Conservation (phyloP, 2,329 filamentous ascomycete species). For the Massarina eburnea region DNA sequence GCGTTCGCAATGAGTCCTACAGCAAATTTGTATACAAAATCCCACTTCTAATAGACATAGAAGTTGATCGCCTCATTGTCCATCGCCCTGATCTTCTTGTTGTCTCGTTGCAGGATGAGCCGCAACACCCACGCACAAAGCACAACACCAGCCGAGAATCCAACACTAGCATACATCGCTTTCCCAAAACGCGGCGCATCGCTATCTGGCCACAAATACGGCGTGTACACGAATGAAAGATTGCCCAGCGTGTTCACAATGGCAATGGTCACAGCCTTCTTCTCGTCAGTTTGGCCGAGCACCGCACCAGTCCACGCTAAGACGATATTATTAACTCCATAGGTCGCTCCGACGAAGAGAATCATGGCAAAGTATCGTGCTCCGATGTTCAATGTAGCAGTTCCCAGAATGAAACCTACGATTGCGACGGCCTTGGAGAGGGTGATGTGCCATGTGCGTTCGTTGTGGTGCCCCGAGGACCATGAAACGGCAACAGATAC, state of each 20-base stretch:
- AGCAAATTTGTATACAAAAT: too few relatives aligned
- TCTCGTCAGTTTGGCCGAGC: slow-evolving; percentile 45
- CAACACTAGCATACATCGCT: slow-evolving; percentile 22
- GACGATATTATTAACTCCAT: slow-evolving; percentile 37
- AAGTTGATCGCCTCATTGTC: slow-evolving; percentile 20
- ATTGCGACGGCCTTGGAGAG: slow-evolving; percentile 27
- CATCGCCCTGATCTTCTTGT: slow-evolving; percentile 20
- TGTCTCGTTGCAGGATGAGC: slow-evolving; percentile 17
- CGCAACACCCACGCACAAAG: slow-evolving; percentile 19
- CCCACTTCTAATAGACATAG: slow-evolving; percentile 28
- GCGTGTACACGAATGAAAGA: slow-evolving; percentile 40
- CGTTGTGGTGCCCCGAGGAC: slow-evolving; percentile 28
- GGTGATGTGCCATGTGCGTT: slow-evolving; percentile 38
- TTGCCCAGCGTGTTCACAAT: slow-evolving; percentile 47
- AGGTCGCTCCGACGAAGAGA: slow-evolving; percentile 34
- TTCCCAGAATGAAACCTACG: slow-evolving; percentile 33
- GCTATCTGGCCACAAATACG: slow-evolving; percentile 25
- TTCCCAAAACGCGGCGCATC: slow-evolving; percentile 19
- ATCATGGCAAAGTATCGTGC: slow-evolving; percentile 38
- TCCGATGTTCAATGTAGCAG: slow-evolving; percentile 26
- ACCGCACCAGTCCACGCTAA: slow-evolving; percentile 44
- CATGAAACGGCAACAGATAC: slow-evolving; percentile 23
- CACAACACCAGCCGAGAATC: slow-evolving; percentile 19
- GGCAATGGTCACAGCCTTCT: slow-evolving; percentile 44
- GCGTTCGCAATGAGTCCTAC: too few relatives aligned